Evolutionary conservation across 2,329 filamentous ascomycete genomes (phyloP).

Genomic region (Pseudogymnoascus destructans): DNA sequence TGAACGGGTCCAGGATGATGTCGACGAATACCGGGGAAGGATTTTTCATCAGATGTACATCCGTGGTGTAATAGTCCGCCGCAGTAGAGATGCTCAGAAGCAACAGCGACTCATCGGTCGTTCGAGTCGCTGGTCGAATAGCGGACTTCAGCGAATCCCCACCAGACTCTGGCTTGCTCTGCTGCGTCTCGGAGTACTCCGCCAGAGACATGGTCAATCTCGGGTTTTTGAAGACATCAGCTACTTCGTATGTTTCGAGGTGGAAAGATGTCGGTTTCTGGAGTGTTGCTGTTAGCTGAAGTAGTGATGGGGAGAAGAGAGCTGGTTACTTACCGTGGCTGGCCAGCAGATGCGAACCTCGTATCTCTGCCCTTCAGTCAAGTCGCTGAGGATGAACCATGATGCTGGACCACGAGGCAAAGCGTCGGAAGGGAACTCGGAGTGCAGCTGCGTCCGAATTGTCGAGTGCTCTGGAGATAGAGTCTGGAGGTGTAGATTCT

Average conservation of each 20-base stretch:
- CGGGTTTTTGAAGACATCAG: conserved; percentile 47
- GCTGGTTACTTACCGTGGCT: conserved; percentile 53
- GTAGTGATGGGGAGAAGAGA: neutral
- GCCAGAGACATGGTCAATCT: conserved; percentile 52
- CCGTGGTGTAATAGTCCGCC: conserved; percentile 73
- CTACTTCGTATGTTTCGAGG: conserved; percentile 50
- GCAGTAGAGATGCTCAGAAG: conserved; percentile 57
- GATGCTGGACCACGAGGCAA: conserved; percentile 46
- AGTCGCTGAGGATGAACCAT: conserved; percentile 65
- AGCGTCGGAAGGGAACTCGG: conserved; percentile 49
- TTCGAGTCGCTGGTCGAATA: conserved; percentile 5
- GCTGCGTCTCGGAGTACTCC: conserved; percentile 42
- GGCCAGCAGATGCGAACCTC: conserved; percentile 90
- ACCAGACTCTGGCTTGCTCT: conserved; percentile 21
- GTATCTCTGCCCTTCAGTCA: conserved; percentile 65
- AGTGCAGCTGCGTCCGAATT: conserved; percentile 50
- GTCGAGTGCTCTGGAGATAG: conserved; percentile 45
- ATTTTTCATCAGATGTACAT: conserved; percentile 59
- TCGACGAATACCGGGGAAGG: conserved; percentile 68
- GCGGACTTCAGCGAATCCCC: conserved; percentile 14
- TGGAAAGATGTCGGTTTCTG: conserved; percentile 80
- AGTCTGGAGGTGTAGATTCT: conserved; percentile 48
- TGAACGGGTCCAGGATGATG: conserved; percentile 72
- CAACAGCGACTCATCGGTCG: conserved; percentile 17
- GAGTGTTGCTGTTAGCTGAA: conserved; percentile 12